Evolutionary conservation across 176 grass and related monocot species (phyloP).

Genomic region (Triticum dicoccoides): DNA sequence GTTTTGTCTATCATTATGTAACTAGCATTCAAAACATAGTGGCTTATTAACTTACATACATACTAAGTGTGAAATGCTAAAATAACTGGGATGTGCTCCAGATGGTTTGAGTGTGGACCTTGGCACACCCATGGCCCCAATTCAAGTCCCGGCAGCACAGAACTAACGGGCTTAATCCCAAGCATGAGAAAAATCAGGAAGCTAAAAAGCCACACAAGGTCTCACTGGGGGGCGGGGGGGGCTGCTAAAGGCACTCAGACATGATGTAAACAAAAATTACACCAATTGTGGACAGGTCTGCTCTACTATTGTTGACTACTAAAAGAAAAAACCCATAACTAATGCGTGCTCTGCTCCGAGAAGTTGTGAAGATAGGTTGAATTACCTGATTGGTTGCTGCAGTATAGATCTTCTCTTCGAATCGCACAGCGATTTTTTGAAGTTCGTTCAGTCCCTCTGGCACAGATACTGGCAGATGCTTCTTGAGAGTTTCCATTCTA

Average conservation of each 20-base stretch:
- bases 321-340: not conserved
- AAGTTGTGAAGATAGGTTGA: not conserved
- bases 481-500: slow-evolving; percentile 97
- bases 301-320: not conserved
- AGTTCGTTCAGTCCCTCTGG: slow-evolving; percentile 81
- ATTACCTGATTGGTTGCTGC: slow-evolving; percentile 68
- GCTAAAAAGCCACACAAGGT: not conserved
- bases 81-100: not conserved
- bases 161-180: not conserved
- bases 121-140: not conserved
- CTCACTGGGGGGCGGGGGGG: not conserved
- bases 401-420: slow-evolving; percentile 92
- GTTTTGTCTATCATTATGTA: not conserved
- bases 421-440: slow-evolving; percentile 74
- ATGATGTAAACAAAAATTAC: not conserved
- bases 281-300: not conserved
- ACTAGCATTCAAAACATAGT: not conserved
- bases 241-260: not conserved
- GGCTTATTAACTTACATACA: not conserved
- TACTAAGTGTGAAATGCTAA: not conserved
- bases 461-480: slow-evolving; percentile 64
- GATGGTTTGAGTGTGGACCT: not conserved
- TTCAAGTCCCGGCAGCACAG: not conserved
- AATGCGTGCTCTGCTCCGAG: not conserved
- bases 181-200: not conserved